These are phyloP conservation scores for Sphaerulina vaccinii DNA, from an alignment of 2,329 filamentous ascomycete species.

Conservation along the genomic window DNA sequence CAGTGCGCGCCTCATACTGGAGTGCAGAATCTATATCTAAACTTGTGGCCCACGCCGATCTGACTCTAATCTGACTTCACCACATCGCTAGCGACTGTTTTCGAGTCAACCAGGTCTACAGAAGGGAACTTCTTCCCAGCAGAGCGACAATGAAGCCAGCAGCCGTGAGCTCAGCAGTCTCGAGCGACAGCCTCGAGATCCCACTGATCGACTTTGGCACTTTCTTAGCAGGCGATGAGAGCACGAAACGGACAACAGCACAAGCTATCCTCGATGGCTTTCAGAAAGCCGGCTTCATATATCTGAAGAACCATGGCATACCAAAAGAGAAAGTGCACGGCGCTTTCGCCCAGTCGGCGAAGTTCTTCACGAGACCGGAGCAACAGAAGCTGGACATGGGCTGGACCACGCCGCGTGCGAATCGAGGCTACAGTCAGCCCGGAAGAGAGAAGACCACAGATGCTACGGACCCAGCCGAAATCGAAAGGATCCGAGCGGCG, in stretches of 20 bases:
- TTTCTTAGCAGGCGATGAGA: slow-evolving; percentile 62
- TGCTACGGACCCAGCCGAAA: slow-evolving; percentile 54
- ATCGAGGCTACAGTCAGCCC: slow-evolving; percentile 49
- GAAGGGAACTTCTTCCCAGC: too few relatives aligned
- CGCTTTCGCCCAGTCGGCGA: slow-evolving; percentile 52
- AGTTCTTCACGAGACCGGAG: slow-evolving; percentile 66
- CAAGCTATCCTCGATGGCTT: slow-evolving; percentile 75
- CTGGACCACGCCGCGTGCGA: slow-evolving; percentile 60
- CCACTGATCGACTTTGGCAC: slow-evolving; percentile 69
- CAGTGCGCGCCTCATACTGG: slow-evolving; percentile 2
- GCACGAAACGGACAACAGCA: slow-evolving; percentile 53
- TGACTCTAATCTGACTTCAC: slow-evolving; percentile 20
- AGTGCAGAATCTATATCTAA: slow-evolving; percentile 13
- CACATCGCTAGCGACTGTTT: neutral
- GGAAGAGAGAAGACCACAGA: slow-evolving; percentile 68
- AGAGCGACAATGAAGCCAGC: slow-evolving; percentile 21
- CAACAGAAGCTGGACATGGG: slow-evolving; percentile 63
- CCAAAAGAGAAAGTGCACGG: slow-evolving; percentile 43
- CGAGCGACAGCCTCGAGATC: slow-evolving; percentile 39
- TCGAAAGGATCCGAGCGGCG: slow-evolving; percentile 55
- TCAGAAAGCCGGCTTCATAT: slow-evolving; percentile 83
- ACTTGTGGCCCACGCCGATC: slow-evolving; percentile 10
- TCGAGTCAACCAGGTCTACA: neutral
- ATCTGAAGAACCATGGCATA: slow-evolving; percentile 78
- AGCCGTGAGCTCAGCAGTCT: slow-evolving; percentile 35